Base-by-base conservation (phyloP, 371 early-diverging fungal species). In the Choanephora cucurbitarum region DNA sequence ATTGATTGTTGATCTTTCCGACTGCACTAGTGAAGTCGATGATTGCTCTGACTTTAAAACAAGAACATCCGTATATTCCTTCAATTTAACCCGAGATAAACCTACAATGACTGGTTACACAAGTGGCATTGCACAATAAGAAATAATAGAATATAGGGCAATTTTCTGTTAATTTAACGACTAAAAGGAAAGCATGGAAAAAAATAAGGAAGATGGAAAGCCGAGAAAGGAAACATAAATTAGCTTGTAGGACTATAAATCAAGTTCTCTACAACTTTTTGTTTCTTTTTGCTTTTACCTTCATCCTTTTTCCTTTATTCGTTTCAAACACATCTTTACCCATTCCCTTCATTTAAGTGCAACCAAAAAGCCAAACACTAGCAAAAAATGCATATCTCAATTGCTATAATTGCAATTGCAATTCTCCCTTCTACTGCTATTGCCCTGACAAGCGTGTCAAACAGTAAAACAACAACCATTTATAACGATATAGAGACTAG, bases 371-470 rank as follows among this genome's bases (percentile, higher is more conserved):
- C 28, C 28, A 28, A 28, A 7, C 28, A 28, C 28, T 7, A 28
- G 7, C 47, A 44, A 39, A 34, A 31, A 3, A 52, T 53, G 21
- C 28, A 53, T 21, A 43, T 43, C 18, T 37, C 54, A 22, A 10
- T 46, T 45, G 28, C 45, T 14, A 45, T 28, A 8, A 28, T 51
- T 51, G 17, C 51, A 51, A 32, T 58, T 43, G 60, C 54, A 37
- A 23, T 51, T 8, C 40, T 48, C 18, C 53, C 57, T 2, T 43
- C 57, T 21, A 49, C 17, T 44, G 22, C 50, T 1, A 32, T 31
- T n/a, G 23, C 33, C 21, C 5, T 49, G 21, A 51, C 28, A 28
- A 28, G 28, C 28, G 7, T 28, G 28, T 7, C 7, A 7, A 28
- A 28, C 28, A 28, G 33, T 43, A 34, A 21, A 42, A 47, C 1